Evolutionary conservation across 1,139 yeast species (phyloP), one percentile per base, ranked within the genome.

Genomic region (Yamadazyma songkhlaensis): DNA sequence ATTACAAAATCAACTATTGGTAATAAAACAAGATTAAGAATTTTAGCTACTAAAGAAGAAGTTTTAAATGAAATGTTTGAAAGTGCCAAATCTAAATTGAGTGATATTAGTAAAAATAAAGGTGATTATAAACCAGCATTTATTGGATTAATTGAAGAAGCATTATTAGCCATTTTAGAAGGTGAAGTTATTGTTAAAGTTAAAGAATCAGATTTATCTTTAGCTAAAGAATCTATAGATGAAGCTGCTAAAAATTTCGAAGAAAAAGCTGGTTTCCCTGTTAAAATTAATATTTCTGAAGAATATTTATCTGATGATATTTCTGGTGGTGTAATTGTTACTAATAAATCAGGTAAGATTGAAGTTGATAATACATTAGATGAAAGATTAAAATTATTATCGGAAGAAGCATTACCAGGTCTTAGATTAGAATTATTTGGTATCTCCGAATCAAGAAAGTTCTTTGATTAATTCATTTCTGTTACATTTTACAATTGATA

Each of bases 1-100:
- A 92, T 92, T 59, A 81, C 92, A 55, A 89, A 88, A 69, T 90
- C 97, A 25, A 90, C 96, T 41, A 84, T 90, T 58, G 90, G 92
- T 48, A 94, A 94, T 74, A 89, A 92, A 69, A 86, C 95, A 48
- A 82, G 98, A 67, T 82, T 94, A 61, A 84, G 89, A 70, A 82
- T 90, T 29, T 79, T 94, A 53, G 77, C 85, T 15, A 87, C 95
- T 41, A 87, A 90, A 55, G 96, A 92, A 59, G 81, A 82, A 53
- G 82, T 87, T 13, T 72, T 94, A 54, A 79, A 78, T 48, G 81
- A 76, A 22, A 79, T 92, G 47, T 85, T 90, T 51, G 83, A 79
- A 38, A 78, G 71, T 20, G 86, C 97, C 24, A 79, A 77, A 48
- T 57, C 59, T 31, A 75, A 81, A 55, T 76, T 94, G 63, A 72